Evolutionary conservation across 2,329 filamentous ascomycete species (phyloP).

Genomic region (Claviceps cyperi): DNA sequence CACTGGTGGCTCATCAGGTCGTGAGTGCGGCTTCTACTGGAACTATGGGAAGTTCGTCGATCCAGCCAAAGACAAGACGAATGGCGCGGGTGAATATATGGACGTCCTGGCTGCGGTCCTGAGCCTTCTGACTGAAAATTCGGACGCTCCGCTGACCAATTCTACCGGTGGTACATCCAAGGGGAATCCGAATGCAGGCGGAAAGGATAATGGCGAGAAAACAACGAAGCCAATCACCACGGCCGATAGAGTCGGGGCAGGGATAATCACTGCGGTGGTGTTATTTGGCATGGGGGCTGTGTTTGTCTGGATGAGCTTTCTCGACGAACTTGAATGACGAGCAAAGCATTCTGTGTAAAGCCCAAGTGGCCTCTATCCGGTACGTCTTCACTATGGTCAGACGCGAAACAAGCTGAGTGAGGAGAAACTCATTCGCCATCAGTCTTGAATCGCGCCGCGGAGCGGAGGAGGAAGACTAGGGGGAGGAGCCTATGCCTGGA

Average conservation of each 20-base stretch:
- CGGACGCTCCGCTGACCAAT: slow-evolving; percentile 27
- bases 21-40: slow-evolving; percentile 40
- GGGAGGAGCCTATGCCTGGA: no score
- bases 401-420: no score
- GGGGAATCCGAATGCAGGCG: slow-evolving; percentile 25
- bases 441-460: no score
- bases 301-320: slow-evolving; percentile 35
- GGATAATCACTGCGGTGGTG: slow-evolving; percentile 30
- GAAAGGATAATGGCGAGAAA: slow-evolving; percentile 14
- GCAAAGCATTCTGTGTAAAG: neutral
- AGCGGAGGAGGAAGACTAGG: no score
- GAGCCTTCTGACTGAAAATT: slow-evolving; percentile 23
- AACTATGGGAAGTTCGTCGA: slow-evolving; percentile 22
- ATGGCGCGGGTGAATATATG: neutral
- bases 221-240: neutral
- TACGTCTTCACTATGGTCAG: no score
- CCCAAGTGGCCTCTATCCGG: no score
- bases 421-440: no score
- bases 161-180: slow-evolving; percentile 34
- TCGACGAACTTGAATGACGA: slow-evolving; percentile 7
- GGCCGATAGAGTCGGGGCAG: slow-evolving; percentile 12
- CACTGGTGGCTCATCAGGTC: slow-evolving; percentile 24
- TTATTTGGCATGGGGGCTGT: slow-evolving; percentile 25
- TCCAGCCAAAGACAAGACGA: neutral
- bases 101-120: slow-evolving; percentile 39